phyloP scores from a whole-genome alignment of 768 basidiomycete genomes.

The Gautieria morchelliformis region DNA sequence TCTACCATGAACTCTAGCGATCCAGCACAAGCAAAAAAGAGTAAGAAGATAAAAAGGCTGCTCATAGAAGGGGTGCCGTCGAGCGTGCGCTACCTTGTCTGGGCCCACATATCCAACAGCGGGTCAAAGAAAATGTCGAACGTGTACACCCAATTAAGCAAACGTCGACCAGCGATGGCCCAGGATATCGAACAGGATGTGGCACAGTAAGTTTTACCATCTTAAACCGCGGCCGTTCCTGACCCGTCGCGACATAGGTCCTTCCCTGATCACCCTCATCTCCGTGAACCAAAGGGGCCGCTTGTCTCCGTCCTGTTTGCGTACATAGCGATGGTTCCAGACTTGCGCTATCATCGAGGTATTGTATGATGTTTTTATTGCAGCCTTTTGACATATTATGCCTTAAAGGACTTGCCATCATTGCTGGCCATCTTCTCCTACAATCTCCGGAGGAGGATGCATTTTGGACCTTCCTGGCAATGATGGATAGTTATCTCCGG shows the following conservation, averaged over 20 bases:
- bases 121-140: constrained; percentile 60
- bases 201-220: constrained; percentile 19
- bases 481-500: constrained; percentile 80
- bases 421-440: constrained; percentile 62
- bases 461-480: constrained; percentile 81
- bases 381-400: neutral
- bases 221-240: neutral
- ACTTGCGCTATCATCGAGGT: constrained; percentile 63
- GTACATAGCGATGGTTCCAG: constrained; percentile 80
- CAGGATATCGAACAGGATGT: constrained; percentile 54
- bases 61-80: constrained; percentile 71
- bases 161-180: constrained; percentile 41
- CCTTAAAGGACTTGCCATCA: constrained; percentile 49
- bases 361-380: constrained; percentile 9
- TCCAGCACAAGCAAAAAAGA: constrained; percentile 60
- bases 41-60: constrained; percentile 68
- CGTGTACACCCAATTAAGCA: constrained; percentile 55
- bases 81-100: constrained; percentile 76
- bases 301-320: constrained; percentile 53
- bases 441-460: constrained; percentile 82
- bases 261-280: constrained; percentile 49
- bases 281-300: constrained; percentile 47
- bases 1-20: constrained; percentile 44
- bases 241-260: constrained; percentile 6
- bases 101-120: constrained; percentile 73